phyloP scores from a whole-genome alignment of 176 grass and related monocot species.

The Dendrocalamus sinicus region DNA sequence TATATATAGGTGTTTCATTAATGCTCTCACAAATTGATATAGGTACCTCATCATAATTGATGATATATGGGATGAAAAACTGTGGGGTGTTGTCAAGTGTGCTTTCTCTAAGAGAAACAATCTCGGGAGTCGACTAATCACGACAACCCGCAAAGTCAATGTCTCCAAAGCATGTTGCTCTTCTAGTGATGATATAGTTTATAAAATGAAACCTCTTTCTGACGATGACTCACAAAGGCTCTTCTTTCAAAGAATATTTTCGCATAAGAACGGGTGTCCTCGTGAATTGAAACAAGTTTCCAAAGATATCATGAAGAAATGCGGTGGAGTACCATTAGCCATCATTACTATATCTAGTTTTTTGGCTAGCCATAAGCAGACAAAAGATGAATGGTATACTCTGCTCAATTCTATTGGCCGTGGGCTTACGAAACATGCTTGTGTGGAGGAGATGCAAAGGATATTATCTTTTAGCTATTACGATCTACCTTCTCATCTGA shows the following conservation, averaged over 20 bases:
- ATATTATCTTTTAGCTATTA: conserved; percentile 20
- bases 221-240: background rate
- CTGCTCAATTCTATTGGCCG: background rate
- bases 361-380: no score
- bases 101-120: background rate
- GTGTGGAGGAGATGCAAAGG: background rate
- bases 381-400: no score
- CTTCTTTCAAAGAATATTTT: no score
- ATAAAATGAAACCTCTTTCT: background rate
- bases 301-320: background rate
- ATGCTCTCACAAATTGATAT: background rate
- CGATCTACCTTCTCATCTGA: background rate
- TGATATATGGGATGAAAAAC: background rate
- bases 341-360: background rate
- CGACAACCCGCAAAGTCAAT: background rate
- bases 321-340: background rate
- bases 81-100: background rate
- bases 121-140: background rate
- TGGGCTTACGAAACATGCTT: fast-evolving
- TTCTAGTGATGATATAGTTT: background rate
- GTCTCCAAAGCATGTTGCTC: background rate
- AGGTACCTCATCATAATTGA: background rate
- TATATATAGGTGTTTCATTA: no score
- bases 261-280: no score
- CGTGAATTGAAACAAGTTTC: background rate